phyloP scores from a whole-genome alignment of 495 filamentous ascomycete species.

The Daldinia decipiens region DNA sequence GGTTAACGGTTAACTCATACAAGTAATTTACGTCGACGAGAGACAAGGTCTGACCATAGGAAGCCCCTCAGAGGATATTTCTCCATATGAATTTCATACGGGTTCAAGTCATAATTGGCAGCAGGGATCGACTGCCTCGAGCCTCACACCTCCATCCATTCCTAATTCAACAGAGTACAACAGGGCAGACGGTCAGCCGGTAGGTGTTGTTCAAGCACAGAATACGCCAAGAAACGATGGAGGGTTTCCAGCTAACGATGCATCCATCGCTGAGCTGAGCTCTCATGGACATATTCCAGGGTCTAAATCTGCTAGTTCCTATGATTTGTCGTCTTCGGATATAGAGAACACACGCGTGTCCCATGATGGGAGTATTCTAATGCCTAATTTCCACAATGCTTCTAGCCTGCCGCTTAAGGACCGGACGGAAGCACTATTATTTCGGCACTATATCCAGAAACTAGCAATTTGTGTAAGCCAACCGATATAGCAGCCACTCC shows the following conservation, averaged over 20 bases:
- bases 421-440: conserved; percentile 53
- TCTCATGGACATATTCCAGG: neutral
- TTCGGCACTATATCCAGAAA: conserved; percentile 60
- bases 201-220: neutral
- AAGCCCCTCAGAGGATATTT: conserved; percentile 26
- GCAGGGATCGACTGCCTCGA: conserved; percentile 20
- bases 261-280: neutral
- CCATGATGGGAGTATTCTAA: conserved; percentile 2
- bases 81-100: conserved; percentile 31
- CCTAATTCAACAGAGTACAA: conserved; percentile 3
- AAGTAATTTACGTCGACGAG: conserved; percentile 47
- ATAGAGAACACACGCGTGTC: conserved; percentile 14
- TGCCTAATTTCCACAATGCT: conserved; percentile 13
- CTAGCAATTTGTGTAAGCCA: conserved; percentile 60
- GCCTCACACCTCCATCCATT: conserved; percentile 12
- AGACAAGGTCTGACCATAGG: conserved; percentile 34
- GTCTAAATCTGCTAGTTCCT: conserved; percentile 4
- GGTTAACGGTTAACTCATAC: conserved; percentile 25
- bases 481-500: neutral
- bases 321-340: conserved; percentile 4
- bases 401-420: conserved; percentile 52
- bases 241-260: conserved; percentile 4
- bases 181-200: neutral
- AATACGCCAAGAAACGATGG: neutral
- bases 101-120: conserved; percentile 21